A percentile compares a stretch with the other conserved stretches of the same genome.
Evolutionary conservation across 208 protist species (phyloP).

Genomic region (Phytomonas sp.): DNA sequence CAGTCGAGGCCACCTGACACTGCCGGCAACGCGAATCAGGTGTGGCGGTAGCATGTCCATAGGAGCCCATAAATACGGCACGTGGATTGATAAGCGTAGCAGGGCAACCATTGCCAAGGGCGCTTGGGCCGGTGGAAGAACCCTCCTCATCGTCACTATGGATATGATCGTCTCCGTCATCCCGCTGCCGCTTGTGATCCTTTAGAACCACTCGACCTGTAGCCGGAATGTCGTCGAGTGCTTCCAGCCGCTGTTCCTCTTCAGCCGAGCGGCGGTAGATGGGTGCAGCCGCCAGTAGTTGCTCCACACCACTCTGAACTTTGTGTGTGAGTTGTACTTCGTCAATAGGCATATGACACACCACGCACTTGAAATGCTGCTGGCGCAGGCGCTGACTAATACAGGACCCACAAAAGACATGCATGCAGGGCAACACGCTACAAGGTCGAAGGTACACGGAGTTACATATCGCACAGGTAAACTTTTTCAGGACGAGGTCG

Average conservation of each 20-base stretch:
- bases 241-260: slow-evolving; percentile 38
- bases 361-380: slow-evolving; percentile 33
- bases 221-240: slow-evolving; percentile 46
- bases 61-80: neutral
- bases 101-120: slow-evolving; percentile 11
- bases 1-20: slow-evolving; percentile 32
- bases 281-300: slow-evolving; percentile 44
- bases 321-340: slow-evolving; percentile 76
- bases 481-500: slow-evolving; percentile 37
- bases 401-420: slow-evolving; percentile 83
- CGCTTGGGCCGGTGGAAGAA: slow-evolving; percentile 9
- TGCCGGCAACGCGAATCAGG: slow-evolving; percentile 30
- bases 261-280: slow-evolving; percentile 20
- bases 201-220: slow-evolving; percentile 17
- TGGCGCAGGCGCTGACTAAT: slow-evolving; percentile 57
- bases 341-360: slow-evolving; percentile 43
- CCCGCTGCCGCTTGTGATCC: slow-evolving; percentile 27
- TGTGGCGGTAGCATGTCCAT: slow-evolving; percentile 6
- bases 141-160: slow-evolving; percentile 6
- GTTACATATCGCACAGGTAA: slow-evolving; percentile 74
- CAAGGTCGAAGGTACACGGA: slow-evolving; percentile 64
- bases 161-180: slow-evolving; percentile 11
- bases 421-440: slow-evolving; percentile 79
- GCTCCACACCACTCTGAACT: slow-evolving; percentile 64
- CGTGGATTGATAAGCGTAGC: neutral